phyloP scores from a whole-genome alignment of 331 rosid species.

The Malus hybrid region DNA sequence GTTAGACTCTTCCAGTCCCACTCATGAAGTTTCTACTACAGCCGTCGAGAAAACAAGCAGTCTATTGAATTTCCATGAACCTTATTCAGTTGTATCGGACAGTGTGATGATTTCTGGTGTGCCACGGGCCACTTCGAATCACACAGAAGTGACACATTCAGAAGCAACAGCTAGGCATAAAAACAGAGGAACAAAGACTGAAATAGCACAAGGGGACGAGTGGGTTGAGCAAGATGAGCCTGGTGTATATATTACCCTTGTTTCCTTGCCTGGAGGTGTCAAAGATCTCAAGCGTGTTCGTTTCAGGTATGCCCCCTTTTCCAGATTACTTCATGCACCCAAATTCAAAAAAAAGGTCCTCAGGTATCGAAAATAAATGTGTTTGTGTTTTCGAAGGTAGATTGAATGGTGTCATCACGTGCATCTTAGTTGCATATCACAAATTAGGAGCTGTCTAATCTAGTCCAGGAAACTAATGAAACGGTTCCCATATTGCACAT shows the following conservation, averaged over 20 bases:
- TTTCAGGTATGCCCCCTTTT: conserved; percentile 24
- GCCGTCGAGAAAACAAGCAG: conserved; percentile 11
- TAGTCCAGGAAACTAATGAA: background rate
- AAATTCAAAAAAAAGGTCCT: background rate
- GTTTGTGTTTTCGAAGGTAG: background rate
- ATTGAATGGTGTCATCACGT: background rate
- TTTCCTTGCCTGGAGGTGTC: conserved; percentile 28
- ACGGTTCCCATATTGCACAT: background rate
- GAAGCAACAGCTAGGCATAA: conserved; percentile 20
- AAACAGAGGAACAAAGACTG: conserved; percentile 11
- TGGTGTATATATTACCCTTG: conserved; percentile 29
- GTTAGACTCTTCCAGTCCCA: conserved; percentile 10
- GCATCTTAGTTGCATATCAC: background rate
- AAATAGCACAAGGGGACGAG: conserved; percentile 16
- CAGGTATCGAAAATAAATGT: background rate
- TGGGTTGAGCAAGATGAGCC: conserved; percentile 38
- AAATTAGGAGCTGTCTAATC: background rate
- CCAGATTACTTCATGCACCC: background rate
- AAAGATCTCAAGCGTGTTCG: conserved; percentile 39
- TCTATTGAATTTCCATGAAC: conserved; percentile 12
- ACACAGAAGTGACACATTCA: conserved; percentile 5
- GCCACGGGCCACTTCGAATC: background rate
- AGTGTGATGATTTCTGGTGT: conserved; percentile 4
- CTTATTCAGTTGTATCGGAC: conserved; percentile 9
- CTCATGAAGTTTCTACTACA: conserved; percentile 10